A percentile compares a stretch with the other conserved stretches of the same genome.
These are phyloP conservation scores for Populus deltoides DNA, from an alignment of 345 rosid species.

Conservation along the genomic window DNA sequence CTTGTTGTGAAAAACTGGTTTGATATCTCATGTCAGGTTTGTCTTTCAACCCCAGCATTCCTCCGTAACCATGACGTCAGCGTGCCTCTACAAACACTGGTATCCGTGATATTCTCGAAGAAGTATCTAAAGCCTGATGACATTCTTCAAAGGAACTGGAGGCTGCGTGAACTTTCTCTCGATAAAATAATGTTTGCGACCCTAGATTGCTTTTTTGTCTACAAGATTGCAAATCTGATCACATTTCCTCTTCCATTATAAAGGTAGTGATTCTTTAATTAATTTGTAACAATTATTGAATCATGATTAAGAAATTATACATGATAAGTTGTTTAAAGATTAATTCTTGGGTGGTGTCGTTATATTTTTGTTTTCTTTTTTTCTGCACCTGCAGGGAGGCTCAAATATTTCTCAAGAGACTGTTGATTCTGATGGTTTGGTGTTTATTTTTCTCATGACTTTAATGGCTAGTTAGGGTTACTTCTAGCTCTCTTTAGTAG, in stretches of 20 bases:
- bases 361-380: too few species aligned
- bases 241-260: not conserved
- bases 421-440: not conserved
- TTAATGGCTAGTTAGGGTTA: too few species aligned
- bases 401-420: not conserved
- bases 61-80: not conserved
- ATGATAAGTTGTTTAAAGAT: not conserved
- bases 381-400: not conserved
- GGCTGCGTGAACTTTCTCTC: not conserved
- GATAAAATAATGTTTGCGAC: not conserved
- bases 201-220: not conserved
- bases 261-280: not conserved
- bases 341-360: not conserved
- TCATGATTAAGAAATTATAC: not conserved
- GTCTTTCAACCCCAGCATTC: not conserved
- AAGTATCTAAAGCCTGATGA: not conserved
- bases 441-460: too few species aligned
- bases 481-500: too few species aligned
- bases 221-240: not conserved
- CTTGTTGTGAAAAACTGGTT: not conserved
- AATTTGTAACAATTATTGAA: too few species aligned
- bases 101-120: not conserved
- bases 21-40: not conserved
- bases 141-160: not conserved
- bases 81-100: not conserved